These are phyloP conservation scores for Silene conica DNA, from an alignment of 148 eudicot species.

Conservation along the genomic window DNA sequence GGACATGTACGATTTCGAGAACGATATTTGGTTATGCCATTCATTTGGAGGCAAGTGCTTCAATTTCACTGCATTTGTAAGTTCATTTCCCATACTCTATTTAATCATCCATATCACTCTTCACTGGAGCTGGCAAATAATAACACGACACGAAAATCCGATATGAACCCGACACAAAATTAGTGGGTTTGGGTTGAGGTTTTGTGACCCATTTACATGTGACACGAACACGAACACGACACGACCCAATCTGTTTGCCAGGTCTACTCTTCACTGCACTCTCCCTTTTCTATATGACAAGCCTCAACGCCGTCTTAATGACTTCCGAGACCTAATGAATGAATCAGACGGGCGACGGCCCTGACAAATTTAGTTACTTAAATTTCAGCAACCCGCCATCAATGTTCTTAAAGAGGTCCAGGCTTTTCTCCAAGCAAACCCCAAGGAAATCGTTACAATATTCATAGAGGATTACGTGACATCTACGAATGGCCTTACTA, in stretches of 20 bases:
- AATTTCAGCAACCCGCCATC: conserved; percentile 78
- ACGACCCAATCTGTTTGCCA: neutral
- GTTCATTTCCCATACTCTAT: too few relatives aligned
- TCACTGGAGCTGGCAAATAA: too few relatives aligned
- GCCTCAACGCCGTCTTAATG: too few relatives aligned
- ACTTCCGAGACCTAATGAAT: too few relatives aligned
- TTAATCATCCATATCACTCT: too few relatives aligned
- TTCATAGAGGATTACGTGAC: conserved; percentile 88
- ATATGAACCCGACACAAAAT: too few relatives aligned
- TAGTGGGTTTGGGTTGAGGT: too few relatives aligned
- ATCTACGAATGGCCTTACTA: conserved; percentile 59
- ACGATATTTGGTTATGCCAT: conserved; percentile 87
- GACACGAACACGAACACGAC: too few relatives aligned
- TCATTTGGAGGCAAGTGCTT: conserved; percentile 67
- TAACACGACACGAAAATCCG: too few relatives aligned
- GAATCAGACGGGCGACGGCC: too few relatives aligned
- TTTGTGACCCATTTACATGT: too few relatives aligned
- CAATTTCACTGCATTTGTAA: conserved; percentile 85
- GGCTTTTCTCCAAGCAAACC: conserved; percentile 56
- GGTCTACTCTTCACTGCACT: neutral
- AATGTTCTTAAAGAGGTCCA: conserved; percentile 68
- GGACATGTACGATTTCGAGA: conserved; percentile 85
- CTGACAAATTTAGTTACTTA: neutral
- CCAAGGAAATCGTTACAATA: conserved; percentile 72
- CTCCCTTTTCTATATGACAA: too few relatives aligned